Conservation (phyloP, 2,329 filamentous ascomycete species). For the Aspergillus sp. region DNA sequence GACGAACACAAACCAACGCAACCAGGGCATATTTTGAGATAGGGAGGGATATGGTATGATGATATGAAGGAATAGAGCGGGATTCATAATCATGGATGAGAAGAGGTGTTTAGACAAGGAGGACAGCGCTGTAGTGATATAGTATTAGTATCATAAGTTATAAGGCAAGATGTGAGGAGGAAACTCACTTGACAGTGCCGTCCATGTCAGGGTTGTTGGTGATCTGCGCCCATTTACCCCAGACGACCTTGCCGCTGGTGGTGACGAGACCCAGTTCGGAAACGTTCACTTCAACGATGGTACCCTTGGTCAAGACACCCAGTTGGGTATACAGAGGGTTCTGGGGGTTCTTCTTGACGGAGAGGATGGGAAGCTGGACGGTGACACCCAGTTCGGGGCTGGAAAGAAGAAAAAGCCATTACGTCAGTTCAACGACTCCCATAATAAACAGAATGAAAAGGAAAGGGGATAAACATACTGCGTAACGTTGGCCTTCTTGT, state of each 20-base stretch:
- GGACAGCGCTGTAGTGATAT: neutral
- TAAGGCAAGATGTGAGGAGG: neutral
- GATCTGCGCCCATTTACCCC: constrained; percentile 81
- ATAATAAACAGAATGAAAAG: constrained; percentile 8
- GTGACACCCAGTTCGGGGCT: constrained; percentile 78
- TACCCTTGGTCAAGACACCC: constrained; percentile 84
- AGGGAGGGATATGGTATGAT: neutral
- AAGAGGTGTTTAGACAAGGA: neutral
- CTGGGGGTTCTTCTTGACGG: constrained; percentile 82
- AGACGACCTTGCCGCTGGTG: constrained; percentile 87
- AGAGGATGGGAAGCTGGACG: constrained; percentile 79
- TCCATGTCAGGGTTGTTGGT: constrained; percentile 59
- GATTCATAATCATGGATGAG: constrained; percentile 8
- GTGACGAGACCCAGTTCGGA: constrained; percentile 89
- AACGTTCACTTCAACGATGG: constrained; percentile 87
- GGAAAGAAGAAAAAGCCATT: constrained; percentile 15
- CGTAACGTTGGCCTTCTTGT: constrained; percentile 75
- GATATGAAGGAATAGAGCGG: neutral
- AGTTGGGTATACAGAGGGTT: constrained; percentile 90
- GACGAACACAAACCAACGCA: neutral
- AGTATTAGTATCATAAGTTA: neutral
- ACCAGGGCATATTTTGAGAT: neutral
- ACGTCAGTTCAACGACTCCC: neutral
- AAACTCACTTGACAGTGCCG: constrained; percentile 58
- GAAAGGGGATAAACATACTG: constrained; percentile 30